These are phyloP conservation scores for Tulasnella sp. DNA, from an alignment of 768 basidiomycete species.

Conservation along the genomic window DNA sequence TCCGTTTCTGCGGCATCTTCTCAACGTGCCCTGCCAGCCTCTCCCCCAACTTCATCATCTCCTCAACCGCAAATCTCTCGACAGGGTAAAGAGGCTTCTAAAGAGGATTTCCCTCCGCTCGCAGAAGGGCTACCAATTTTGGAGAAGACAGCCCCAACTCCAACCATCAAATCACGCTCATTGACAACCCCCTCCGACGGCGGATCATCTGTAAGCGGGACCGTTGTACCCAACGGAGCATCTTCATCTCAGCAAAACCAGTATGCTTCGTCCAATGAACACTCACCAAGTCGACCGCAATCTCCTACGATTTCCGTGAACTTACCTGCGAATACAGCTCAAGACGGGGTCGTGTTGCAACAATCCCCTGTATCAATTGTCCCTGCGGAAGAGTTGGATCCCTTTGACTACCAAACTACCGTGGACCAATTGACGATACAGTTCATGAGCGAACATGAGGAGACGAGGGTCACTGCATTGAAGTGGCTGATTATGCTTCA, in stretches of 20 bases:
- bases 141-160: conserved; percentile 19
- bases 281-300: conserved; percentile 17
- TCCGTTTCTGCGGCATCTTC: too few species aligned
- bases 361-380: conserved; percentile 11
- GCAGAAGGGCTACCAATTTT: conserved; percentile 4
- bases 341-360: background rate
- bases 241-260: background rate
- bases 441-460: conserved; percentile 91
- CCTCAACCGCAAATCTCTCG: too few species aligned
- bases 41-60: conserved; percentile 34
- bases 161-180: conserved; percentile 16
- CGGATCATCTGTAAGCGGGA: background rate
- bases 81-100: background rate
- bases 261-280: conserved; percentile 24
- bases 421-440: conserved; percentile 88
- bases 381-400: conserved; percentile 33
- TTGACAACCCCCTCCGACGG: background rate
- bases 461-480: conserved; percentile 86
- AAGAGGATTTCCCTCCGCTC: background rate
- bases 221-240: background rate
- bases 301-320: background rate
- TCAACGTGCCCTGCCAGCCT: conserved; percentile 26
- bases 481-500: conserved; percentile 99
- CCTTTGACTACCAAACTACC: conserved; percentile 83
- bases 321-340: too few species aligned